Evolutionary conservation across 1,139 yeast species (phyloP).

Genomic region (Sugiyamaella castrensis): DNA sequence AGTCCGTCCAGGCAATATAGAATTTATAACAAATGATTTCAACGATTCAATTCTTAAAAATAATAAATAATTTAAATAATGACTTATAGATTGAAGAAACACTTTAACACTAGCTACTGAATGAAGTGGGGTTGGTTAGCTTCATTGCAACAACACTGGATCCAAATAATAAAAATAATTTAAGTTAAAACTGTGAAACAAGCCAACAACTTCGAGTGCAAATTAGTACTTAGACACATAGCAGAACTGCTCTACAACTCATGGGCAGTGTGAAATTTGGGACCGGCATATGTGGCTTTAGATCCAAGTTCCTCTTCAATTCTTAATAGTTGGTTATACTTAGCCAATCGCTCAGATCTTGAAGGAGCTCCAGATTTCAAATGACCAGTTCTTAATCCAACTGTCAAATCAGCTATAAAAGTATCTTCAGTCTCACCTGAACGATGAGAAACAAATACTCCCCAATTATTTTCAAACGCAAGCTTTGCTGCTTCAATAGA

Average conservation of each 20-base stretch:
- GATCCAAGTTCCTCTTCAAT: slow-evolving; percentile 96
- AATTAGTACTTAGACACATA: no score
- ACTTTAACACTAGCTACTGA: no score
- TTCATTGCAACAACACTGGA: no score
- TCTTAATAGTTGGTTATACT: slow-evolving; percentile 87
- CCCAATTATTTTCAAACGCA: slow-evolving; percentile 84
- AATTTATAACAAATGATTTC: no score
- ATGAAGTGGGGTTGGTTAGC: no score
- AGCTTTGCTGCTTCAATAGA: slow-evolving; percentile 84
- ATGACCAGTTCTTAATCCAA: slow-evolving; percentile 96
- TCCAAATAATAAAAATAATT: no score
- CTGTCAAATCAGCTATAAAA: slow-evolving; percentile 93
- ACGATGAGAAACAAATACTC: slow-evolving; percentile 95
- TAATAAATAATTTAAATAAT: no score
- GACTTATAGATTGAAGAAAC: no score
- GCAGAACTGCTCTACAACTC: not conserved
- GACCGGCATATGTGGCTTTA: slow-evolving; percentile 93
- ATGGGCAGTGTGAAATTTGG: slow-evolving; percentile 57
- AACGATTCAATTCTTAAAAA: no score
- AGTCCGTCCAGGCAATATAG: no score
- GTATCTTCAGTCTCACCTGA: slow-evolving; percentile 99
- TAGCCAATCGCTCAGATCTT: slow-evolving; percentile 98
- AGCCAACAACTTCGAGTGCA: no score
- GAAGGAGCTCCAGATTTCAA: slow-evolving; percentile 99
- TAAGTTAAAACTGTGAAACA: no score